phyloP scores from a whole-genome alignment of 208 protist genomes.

The Porcisia deanei region DNA sequence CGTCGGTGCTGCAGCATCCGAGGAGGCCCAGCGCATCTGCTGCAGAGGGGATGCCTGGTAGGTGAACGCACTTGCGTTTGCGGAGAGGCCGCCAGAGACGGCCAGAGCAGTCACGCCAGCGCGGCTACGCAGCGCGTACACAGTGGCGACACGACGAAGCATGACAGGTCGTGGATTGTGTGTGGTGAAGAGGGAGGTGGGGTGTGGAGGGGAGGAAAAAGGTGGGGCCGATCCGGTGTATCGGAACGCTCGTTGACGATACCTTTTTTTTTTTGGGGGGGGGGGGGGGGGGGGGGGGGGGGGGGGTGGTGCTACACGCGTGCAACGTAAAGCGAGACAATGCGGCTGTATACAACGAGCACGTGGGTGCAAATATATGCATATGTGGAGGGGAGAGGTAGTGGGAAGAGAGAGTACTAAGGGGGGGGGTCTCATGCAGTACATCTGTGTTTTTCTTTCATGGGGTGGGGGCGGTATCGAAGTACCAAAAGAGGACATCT shows the following conservation, averaged over 20 bases:
- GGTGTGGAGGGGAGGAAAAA: slow-evolving; percentile 21
- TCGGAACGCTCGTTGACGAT: neutral
- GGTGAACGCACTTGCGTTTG: neutral
- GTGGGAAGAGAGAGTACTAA: neutral
- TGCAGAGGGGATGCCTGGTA: neutral
- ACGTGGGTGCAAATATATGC: neutral
- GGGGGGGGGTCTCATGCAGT: neutral
- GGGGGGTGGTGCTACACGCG: too few relatives aligned
- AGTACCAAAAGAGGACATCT: neutral
- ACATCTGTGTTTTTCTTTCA: too few relatives aligned
- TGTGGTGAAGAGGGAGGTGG: neutral
- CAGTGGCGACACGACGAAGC: slow-evolving; percentile 34
- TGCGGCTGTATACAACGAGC: too few relatives aligned
- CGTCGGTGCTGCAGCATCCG: slow-evolving; percentile 7
- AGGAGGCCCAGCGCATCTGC: slow-evolving; percentile 13
- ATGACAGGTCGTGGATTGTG: slow-evolving; percentile 10
- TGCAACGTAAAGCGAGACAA: too few relatives aligned
- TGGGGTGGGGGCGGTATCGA: neutral
- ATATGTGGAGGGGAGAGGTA: neutral
- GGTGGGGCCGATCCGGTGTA: neutral
- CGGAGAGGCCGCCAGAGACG: slow-evolving; percentile 5
- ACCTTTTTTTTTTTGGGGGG: neutral
- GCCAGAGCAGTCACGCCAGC: slow-evolving; percentile 1
- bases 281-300: too few relatives aligned
- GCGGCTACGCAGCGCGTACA: slow-evolving; percentile 4